Evolutionary conservation across 2,329 filamentous ascomycete species (phyloP), one percentile per base, ranked within the genome.

Genomic region (Lizonia empirigonia): DNA sequence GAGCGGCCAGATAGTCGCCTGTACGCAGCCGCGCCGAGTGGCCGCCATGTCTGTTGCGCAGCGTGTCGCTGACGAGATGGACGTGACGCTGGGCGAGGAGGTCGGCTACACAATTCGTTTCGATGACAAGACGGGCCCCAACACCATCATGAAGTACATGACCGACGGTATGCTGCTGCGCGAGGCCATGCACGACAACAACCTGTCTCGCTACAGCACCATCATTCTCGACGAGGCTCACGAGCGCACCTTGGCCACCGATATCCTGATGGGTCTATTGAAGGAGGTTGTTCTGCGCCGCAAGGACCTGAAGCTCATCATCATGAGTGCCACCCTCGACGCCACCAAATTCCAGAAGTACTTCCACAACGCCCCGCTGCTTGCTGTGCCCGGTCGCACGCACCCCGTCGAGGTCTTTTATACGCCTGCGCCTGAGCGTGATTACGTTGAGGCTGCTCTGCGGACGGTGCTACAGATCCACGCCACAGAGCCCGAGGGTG

Each of bases 201-300:
- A 96, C 64, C 77, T 99, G 60, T 89, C 83, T 67, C 85, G 89
- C 59, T 99, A 99, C 70, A 96, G 91, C 1, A 91, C 94, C 54
- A 97, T 99, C 67, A 99, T 99, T 87, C 82, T 99, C 63, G 94
- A 99, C 71, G 94, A 99, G 71, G 94, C 94, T 4, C 94, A 99
- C 84, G 94, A 99, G 72, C 86, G 94, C 53, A 99, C 94, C 0
- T 96, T 99, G 63, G 85, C 93, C 0, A 99, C 94, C 0, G 94
- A 99, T 74, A 91, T 99, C 2, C 81, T 99, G 2, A 97, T 99
- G 71, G 93, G 91, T 0, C 75, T 99, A 50, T 77, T 99, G 38
- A 99, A 99, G 75, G 96, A 97, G 77, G 93, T 94, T 0, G 74
- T 97, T 16, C 91, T 92, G 72, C 81, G 89, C 58, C 82, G 94